Evolutionary conservation across 2,329 filamentous ascomycete genomes (phyloP), one percentile per base, ranked within the genome.

Genomic region (Monosporascus sp.): DNA sequence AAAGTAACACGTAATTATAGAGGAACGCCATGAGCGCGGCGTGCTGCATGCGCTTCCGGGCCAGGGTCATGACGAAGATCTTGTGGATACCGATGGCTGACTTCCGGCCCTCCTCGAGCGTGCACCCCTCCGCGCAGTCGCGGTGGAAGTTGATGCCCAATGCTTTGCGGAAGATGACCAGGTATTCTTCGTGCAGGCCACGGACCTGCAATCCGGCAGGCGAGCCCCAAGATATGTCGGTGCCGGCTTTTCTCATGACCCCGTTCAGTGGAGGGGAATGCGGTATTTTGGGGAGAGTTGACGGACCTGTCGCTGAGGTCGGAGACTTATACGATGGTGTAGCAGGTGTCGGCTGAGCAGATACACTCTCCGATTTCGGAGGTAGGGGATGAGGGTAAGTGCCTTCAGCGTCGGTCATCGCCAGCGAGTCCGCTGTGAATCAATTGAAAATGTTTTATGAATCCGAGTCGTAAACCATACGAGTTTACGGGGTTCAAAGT

Each of bases 1-100:
- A 39, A 77, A 66, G 56, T 79, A 72, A 38, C 70, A 69, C 1
- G 65, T 20, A n/a, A n/a, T n/a, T n/a, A 59, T 78, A 77, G 39
- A 79, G 65, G 9, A 76, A 47, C 0, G 61, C 52, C 38, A 68
- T 68, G 9, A 75, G 60, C 1, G 69, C 14, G 1, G 60, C 60
- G 56, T 72, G 72, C 52, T 70, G 67, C n/a, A 64, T 47, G 1
- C 49, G 55, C 52, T 69, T 71, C 35, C 54, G 56, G 8, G 60
- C 60, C 59, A 72, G 68, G 15, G 63, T 62, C 15, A 52, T 24
- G 45, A 78, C 60, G 8, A 75, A 66, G 1, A 63, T 63, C 8
- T 62, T 65, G 61, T 79, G 79, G 47, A 79, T 70, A 3, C 73
- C 73, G 6, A 65, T 59, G 1, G 72, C 68, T 22, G 52, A 58